Evolutionary conservation across 345 rosid species (phyloP).

Genomic region (Melaleuca alternifolia): DNA sequence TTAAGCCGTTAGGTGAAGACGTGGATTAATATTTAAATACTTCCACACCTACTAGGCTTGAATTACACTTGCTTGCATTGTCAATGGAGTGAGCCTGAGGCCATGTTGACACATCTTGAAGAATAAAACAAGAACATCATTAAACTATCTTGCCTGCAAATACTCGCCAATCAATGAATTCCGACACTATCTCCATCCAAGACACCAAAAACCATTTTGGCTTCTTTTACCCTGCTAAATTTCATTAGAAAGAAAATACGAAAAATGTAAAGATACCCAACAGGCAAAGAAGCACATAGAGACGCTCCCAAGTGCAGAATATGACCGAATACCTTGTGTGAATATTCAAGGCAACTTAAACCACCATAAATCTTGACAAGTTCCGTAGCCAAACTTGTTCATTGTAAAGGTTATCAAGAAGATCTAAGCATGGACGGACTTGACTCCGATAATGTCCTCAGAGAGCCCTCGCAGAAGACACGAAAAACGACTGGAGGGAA

Average conservation of each 20-base stretch:
- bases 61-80: too few relatives aligned
- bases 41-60: too few relatives aligned
- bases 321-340: slow-evolving; percentile 15
- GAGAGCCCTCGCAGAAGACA: slow-evolving; percentile 2
- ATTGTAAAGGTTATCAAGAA: not conserved
- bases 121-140: not conserved
- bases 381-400: slow-evolving; percentile 4
- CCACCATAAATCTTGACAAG: slow-evolving; percentile 4
- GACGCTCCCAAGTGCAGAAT: slow-evolving; percentile 8
- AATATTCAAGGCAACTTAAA: slow-evolving; percentile 6
- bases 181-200: slow-evolving; percentile 13
- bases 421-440: slow-evolving; percentile 19
- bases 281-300: slow-evolving; percentile 8
- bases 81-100: too few relatives aligned
- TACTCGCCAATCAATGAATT: slow-evolving; percentile 10
- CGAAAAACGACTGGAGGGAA: not conserved
- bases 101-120: not conserved
- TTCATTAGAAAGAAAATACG: slow-evolving; percentile 10
- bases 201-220: slow-evolving; percentile 8
- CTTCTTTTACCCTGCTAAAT: slow-evolving; percentile 1
- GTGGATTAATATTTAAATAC: too few relatives aligned
- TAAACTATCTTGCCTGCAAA: not conserved
- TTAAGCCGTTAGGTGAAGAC: too few relatives aligned
- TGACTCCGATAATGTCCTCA: not conserved
- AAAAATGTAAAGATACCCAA: slow-evolving; percentile 18